These are phyloP conservation scores for Candida verbasci DNA, from an alignment of 805 yeast genomes.

Conservation along the genomic window DNA sequence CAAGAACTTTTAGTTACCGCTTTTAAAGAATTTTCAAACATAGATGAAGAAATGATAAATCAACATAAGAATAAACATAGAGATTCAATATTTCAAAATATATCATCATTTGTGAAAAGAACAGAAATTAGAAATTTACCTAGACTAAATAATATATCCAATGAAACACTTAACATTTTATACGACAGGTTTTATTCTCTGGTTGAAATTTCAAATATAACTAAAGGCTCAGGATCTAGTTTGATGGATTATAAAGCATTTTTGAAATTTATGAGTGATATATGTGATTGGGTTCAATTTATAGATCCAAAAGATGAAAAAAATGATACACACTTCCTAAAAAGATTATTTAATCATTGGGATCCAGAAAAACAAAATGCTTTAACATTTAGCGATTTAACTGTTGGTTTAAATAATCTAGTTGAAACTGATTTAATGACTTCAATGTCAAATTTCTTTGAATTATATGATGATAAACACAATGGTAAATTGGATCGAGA, in stretches of 20 bases:
- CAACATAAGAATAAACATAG: constrained; percentile 68
- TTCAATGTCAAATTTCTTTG: constrained; percentile 72
- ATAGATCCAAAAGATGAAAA: constrained; percentile 11
- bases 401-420: constrained; percentile 66
- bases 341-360: constrained; percentile 69
- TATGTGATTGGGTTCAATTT: constrained; percentile 67
- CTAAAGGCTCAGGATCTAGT: constrained; percentile 47
- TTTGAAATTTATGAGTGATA: constrained; percentile 66
- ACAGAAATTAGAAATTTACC: constrained; percentile 87
- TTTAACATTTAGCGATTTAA: constrained; percentile 65
- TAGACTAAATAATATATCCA: constrained; percentile 56
- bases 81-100: constrained; percentile 75
- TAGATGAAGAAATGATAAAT: constrained; percentile 69
- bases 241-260: constrained; percentile 74
- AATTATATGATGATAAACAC: constrained; percentile 60
- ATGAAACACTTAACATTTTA: constrained; percentile 59
- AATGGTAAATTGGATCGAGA: constrained; percentile 69
- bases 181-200: constrained; percentile 84
- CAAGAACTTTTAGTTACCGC: constrained; percentile 90
- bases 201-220: constrained; percentile 58
- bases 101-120: constrained; percentile 85
- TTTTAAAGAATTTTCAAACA: constrained; percentile 79
- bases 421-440: constrained; percentile 73
- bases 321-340: constrained; percentile 26
- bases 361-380: constrained; percentile 50